phyloP scores from a whole-genome alignment of 768 basidiomycete genomes.

The Lactarius deliciosus region DNA sequence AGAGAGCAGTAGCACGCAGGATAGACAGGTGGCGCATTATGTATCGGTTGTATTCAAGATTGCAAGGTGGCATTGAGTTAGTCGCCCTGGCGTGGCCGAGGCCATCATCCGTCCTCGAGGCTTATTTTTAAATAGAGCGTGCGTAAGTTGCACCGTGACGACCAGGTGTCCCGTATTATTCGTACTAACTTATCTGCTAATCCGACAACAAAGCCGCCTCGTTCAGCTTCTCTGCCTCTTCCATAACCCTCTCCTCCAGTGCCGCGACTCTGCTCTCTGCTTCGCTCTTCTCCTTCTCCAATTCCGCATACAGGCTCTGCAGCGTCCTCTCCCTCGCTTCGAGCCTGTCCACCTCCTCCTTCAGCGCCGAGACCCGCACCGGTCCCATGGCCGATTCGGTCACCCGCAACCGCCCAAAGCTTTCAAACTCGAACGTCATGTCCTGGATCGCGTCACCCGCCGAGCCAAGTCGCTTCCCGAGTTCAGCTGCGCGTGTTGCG shows the following conservation, averaged over 20 bases:
- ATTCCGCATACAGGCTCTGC: constrained; percentile 82
- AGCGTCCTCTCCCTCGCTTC: constrained; percentile 73
- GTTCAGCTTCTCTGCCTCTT: constrained; percentile 78
- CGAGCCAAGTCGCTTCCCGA: constrained; percentile 60
- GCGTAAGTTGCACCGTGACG: not conserved
- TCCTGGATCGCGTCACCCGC: constrained; percentile 71
- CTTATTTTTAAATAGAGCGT: too few relatives aligned
- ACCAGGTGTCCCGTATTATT: not conserved
- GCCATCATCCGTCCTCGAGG: too few relatives aligned
- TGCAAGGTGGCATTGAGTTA: not conserved
- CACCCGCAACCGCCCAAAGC: constrained; percentile 68
- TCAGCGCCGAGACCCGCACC: constrained; percentile 69
- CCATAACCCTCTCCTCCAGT: constrained; percentile 86
- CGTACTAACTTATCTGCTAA: not conserved
- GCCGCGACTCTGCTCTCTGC: constrained; percentile 54
- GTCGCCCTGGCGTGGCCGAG: not conserved
- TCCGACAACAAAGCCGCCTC: constrained; percentile 60
- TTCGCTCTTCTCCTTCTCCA: constrained; percentile 68
- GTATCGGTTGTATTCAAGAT: constrained; percentile 7
- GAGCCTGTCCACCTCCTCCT: constrained; percentile 83
- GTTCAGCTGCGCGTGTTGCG: constrained; percentile 65
- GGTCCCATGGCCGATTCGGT: constrained; percentile 80
- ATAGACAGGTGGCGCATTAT: not conserved
- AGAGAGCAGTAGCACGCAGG: not conserved
- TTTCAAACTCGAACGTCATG: constrained; percentile 69